Evolutionary conservation across 768 basidiomycete species (phyloP), one percentile per base, ranked within the genome.

Genomic region (Saitozyma podzolica): DNA sequence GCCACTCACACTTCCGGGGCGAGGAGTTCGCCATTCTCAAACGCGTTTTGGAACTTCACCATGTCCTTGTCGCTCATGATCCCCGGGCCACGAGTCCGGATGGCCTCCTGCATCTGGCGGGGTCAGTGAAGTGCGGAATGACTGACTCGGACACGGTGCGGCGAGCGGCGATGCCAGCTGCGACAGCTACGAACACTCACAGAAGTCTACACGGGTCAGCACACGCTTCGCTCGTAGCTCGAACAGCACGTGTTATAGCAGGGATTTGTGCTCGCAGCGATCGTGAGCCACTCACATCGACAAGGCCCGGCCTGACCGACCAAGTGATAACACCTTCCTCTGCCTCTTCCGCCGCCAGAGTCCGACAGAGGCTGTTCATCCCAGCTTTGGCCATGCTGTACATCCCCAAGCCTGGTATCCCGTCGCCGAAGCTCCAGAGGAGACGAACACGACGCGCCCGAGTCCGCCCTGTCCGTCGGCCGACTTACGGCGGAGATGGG

Each of bases 361-460:
- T 95, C 78, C 92, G 92, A 43, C 86, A 87, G 49, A 96, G 81
- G 19, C 88, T 89, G 78, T 94, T 96, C 86, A 92, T 83, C 1
- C 91, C 92, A 0, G 94, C 92, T 78, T 97, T 94, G 61, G 85
- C 83, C 10, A 92, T 88, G 64, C 85, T 89, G 77, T 81, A 81
- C 40, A 78, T 63, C 0, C 86, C 91, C 90, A 95, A 3, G 86
- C 88, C 7, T 85, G 78, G 0, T 78, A 83, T 14, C 84, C 85
- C 55, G 87, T 87, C 14, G 84, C 83, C 9, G 92, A 89, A 9
- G 91, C 88, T 10, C 93, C 94, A 14, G 90, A 92, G 71, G 90
- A 92, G 48, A 94, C 84, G 65, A 95, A 88, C 37, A 96, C 83
- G 54, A 95, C 83, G 58, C 84, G 83, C 8, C 79, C 78, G 9